Conservation (phyloP, 495 filamentous ascomycete genomes). For the Podospora pseudocomata region DNA sequence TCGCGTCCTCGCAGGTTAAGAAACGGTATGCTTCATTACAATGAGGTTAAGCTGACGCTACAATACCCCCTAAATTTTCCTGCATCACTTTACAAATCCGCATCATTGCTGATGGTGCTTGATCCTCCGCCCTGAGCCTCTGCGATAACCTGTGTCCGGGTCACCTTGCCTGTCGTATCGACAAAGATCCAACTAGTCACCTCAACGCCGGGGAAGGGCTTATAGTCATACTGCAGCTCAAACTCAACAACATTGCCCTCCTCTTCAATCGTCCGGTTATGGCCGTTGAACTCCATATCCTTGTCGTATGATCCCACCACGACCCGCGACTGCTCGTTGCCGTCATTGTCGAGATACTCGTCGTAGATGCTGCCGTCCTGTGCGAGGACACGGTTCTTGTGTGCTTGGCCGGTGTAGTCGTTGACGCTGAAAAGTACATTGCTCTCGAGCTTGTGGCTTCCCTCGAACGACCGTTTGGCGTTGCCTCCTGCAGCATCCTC, state of each 20-base stretch:
- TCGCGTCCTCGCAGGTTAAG: too few species aligned
- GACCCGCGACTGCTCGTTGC: slow-evolving; percentile 35
- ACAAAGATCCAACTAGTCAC: slow-evolving; percentile 47
- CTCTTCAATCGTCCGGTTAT: slow-evolving; percentile 44
- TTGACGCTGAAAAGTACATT: slow-evolving; percentile 53
- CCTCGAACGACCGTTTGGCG: slow-evolving; percentile 26
- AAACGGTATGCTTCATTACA: not conserved
- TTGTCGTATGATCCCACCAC: slow-evolving; percentile 46
- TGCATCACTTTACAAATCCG: slow-evolving; percentile 9
- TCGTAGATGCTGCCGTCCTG: slow-evolving; percentile 54
- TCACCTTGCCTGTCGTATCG: slow-evolving; percentile 44
- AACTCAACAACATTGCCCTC: slow-evolving; percentile 44
- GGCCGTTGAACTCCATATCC: slow-evolving; percentile 53
- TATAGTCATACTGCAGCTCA: slow-evolving; percentile 50
- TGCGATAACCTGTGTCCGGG: slow-evolving; percentile 48
- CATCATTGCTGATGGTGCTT: slow-evolving; percentile 45
- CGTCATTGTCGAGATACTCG: slow-evolving; percentile 51
- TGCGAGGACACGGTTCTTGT: slow-evolving; percentile 53
- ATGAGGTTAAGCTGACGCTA: not conserved
- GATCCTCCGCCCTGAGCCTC: slow-evolving; percentile 50
- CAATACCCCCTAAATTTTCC: not conserved
- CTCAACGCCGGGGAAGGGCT: slow-evolving; percentile 49
- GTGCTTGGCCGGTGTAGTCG: slow-evolving; percentile 51
- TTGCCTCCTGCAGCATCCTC: slow-evolving; percentile 2
- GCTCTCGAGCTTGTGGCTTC: slow-evolving; percentile 7